Conservation (phyloP, 371 early-diverging fungal genomes). For the Mucor mucedo region DNA sequence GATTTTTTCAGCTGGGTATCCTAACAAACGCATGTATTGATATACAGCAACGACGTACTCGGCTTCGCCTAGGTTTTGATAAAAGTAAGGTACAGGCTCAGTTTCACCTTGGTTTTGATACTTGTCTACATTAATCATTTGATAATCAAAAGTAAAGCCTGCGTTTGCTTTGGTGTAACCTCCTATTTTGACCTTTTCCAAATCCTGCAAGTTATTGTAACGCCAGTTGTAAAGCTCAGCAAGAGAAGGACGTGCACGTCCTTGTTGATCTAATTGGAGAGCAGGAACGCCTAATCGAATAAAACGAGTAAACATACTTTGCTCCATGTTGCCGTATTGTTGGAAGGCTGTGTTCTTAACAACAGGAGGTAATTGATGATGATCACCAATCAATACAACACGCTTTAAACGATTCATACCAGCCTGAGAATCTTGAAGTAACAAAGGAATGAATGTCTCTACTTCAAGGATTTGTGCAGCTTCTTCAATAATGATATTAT, state of each 20-base stretch:
- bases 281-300: slow-evolving; percentile 90
- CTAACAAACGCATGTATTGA: slow-evolving; percentile 94
- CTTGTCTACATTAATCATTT: slow-evolving; percentile 82
- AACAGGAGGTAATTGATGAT: slow-evolving; percentile 94
- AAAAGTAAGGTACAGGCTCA: slow-evolving; percentile 78
- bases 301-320: slow-evolving; percentile 89
- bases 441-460: slow-evolving; percentile 93
- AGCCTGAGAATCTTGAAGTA: slow-evolving; percentile 76
- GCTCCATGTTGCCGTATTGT: slow-evolving; percentile 88
- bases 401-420: slow-evolving; percentile 75
- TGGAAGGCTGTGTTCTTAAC: slow-evolving; percentile 86
- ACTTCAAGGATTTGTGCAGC: slow-evolving; percentile 97
- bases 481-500: slow-evolving; percentile 97
- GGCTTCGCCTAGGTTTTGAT: slow-evolving; percentile 96
- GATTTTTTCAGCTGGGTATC: slow-evolving; percentile 89
- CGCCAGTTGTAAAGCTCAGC: slow-evolving; percentile 86
- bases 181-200: slow-evolving; percentile 50
- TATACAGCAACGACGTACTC: slow-evolving; percentile 93
- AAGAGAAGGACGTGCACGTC: slow-evolving; percentile 80
- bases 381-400: slow-evolving; percentile 97
- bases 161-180: slow-evolving; percentile 74
- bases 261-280: slow-evolving; percentile 85
- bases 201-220: slow-evolving; percentile 71
- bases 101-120: slow-evolving; percentile 73
- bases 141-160: slow-evolving; percentile 85